These are phyloP conservation scores for Epichloe glyceriae DNA, from an alignment of 2,329 filamentous ascomycete species.

Conservation along the genomic window DNA sequence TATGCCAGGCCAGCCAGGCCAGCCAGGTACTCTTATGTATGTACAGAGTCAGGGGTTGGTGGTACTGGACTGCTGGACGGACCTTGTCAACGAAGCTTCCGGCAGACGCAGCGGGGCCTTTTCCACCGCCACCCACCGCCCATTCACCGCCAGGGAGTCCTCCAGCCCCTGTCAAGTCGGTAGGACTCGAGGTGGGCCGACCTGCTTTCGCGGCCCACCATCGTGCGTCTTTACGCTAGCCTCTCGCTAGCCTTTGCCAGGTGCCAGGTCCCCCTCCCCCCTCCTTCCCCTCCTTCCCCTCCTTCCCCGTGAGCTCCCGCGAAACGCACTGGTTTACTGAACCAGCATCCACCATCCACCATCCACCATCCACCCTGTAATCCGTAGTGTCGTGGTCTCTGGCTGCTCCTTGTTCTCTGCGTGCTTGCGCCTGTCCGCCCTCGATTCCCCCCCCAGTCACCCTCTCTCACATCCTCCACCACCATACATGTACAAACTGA, in stretches of 20 bases:
- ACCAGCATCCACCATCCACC: too few species aligned
- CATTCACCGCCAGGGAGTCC: background rate
- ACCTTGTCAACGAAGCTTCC: background rate
- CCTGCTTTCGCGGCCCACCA: background rate
- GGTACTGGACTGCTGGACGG: background rate
- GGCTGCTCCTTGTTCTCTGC: background rate
- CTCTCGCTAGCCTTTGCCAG: background rate
- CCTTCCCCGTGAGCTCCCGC: background rate
- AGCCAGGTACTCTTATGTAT: background rate
- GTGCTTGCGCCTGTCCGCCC: background rate
- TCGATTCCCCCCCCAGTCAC: background rate
- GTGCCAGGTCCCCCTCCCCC: too few species aligned
- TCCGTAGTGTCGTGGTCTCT: background rate
- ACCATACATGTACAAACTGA: slow-evolving; percentile 9
- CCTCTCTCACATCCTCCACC: slow-evolving; percentile 1
- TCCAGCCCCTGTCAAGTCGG: background rate
- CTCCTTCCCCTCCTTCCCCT: background rate
- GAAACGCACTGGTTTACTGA: too few species aligned
- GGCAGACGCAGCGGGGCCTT: background rate
- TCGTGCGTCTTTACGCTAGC: background rate
- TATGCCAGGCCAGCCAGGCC: too few species aligned
- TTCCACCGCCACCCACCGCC: background rate
- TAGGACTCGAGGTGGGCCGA: background rate
- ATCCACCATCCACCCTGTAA: too few species aligned
- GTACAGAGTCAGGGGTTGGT: too few species aligned